Base-by-base conservation (phyloP, 345 rosid species). In the Murraya koenigii region DNA sequence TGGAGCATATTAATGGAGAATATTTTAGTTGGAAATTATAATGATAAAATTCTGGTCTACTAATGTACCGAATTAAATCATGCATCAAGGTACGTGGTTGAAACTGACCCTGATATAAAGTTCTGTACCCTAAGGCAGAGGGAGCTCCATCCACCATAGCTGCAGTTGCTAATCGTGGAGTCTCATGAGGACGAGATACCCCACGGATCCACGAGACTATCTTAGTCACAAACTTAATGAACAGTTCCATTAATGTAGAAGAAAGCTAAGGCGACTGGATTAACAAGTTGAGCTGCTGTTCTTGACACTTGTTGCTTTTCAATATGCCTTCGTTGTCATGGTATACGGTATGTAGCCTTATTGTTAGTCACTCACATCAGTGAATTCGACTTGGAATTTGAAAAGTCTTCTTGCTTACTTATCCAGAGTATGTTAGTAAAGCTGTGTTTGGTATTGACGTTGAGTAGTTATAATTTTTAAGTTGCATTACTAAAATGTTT, bases 61-160 rank as follows among this genome's bases (percentile, higher is more conserved):
- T 47, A 62, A 36, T 7, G 39, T 61, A 25, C 36, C 47, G 4
- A 61, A 74, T 25, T 44, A 28, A 74, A 61, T 62, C 41, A 22
- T 39, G 7, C n/a, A 38, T 39, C 60, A 63, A 39, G 41, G 62
- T n/a, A n/a, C n/a, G n/a, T 39, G 59, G 39, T 36, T 13, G 58
- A 36, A 14, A 17, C n/a, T 23, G 0, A 23, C 33, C 15, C 36
- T 7, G 8, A 26, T 7, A 20, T 61, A 2, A 62, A 19, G 25
- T 65, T 71, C 47, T 15, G 23, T 17, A 64, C 25, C 78, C 78
- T 33, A 28, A 64, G 78, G 71, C 78, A 75, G 23, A 75, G 71
- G 78, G 71, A 22, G 61, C 71, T 8, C 22, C 35, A 49, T 35
- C 71, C 60, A 65, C 78, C 71, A n/a, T 32, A 49, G 11, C 32